Evolutionary conservation across 2,329 filamentous ascomycete genomes (phyloP).

Genomic region (Lecanoromycetidae sp.): DNA sequence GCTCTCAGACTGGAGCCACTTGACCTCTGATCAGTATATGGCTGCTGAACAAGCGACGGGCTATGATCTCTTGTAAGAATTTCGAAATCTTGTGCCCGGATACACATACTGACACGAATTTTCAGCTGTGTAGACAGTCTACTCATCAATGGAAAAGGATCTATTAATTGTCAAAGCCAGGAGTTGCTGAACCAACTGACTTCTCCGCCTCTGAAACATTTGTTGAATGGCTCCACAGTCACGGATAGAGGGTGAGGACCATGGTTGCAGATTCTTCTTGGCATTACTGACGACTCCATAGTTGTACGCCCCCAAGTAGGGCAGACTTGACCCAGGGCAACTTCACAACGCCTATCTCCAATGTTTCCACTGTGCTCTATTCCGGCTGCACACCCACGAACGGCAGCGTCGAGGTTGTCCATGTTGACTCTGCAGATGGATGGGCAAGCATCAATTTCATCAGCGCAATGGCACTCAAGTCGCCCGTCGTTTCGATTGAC

Average conservation of each 20-base stretch:
- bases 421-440: constrained; percentile 26
- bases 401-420: constrained; percentile 35
- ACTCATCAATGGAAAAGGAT: constrained; percentile 50
- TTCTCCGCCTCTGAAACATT: constrained; percentile 18
- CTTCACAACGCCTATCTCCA: neutral
- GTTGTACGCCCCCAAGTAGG: constrained; percentile 8
- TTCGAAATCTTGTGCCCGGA: neutral
- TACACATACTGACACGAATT: neutral
- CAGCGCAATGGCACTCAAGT: constrained; percentile 38
- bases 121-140: constrained; percentile 47
- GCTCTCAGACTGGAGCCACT: constrained; percentile 45
- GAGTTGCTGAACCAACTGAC: constrained; percentile 20
- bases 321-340: neutral
- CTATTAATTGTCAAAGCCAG: constrained; percentile 39
- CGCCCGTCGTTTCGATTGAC: constrained; percentile 39
- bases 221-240: constrained; percentile 13
- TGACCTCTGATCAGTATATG: constrained; percentile 38
- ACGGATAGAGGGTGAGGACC: constrained; percentile 14
- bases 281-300: neutral
- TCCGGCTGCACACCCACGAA: constrained; percentile 37
- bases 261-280: rapidly evolving
- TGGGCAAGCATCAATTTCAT: constrained; percentile 48
- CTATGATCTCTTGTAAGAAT: constrained; percentile 30
- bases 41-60: constrained; percentile 23
- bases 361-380: constrained; percentile 22